Base-by-base conservation (phyloP, 2,329 filamentous ascomycete species). In the Microcera coccophila region DNA sequence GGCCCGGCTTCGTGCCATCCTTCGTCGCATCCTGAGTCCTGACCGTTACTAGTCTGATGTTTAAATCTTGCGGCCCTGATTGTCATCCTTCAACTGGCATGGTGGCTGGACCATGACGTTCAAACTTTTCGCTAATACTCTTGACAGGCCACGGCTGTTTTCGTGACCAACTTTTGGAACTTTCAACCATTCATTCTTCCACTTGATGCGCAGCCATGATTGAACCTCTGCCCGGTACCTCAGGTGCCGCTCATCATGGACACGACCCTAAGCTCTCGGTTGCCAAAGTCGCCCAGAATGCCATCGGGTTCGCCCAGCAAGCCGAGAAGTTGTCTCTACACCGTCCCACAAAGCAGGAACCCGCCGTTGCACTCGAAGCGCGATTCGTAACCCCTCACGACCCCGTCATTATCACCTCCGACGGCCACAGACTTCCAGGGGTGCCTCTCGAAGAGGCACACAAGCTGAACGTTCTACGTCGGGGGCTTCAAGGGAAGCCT, bases 371-470 rank as follows among this genome's bases (percentile, higher is more conserved):
- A 2, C 68, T 82, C 37, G 72, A 83, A 57, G 84, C 84, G 21
- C 74, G 66, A n/a, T 81, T 76, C 47, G 67, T 84, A 22, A 90
- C 86, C 1, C 76, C 83, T 0, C 79, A 84, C 37, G 85, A 90
- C 60, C 79, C 85, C 1, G 79, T 90, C 14, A 78, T 90, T 35
- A 69, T 82, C 40, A 88, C 84, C 1, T 74, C 76, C 12, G 78
- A 84, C 59, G 85, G 84, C 21, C 74, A 76, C 36, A 71, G 84
- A 29, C 62, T 90, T 5, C 85, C 86, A 0, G 76, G 78, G 1
- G 81, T 90, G 2, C 85, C 85, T 2, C 60, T 88, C 4, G 70
- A 77, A 22, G 85, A 90, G 65, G 85, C 86, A 1, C 72, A 79
- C 47, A 85, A 81, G 59, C 71, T 90, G 42, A 90, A 90, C 59